Conservation (phyloP, 2,329 filamentous ascomycete species). For the Furcasterigmium sp. region DNA sequence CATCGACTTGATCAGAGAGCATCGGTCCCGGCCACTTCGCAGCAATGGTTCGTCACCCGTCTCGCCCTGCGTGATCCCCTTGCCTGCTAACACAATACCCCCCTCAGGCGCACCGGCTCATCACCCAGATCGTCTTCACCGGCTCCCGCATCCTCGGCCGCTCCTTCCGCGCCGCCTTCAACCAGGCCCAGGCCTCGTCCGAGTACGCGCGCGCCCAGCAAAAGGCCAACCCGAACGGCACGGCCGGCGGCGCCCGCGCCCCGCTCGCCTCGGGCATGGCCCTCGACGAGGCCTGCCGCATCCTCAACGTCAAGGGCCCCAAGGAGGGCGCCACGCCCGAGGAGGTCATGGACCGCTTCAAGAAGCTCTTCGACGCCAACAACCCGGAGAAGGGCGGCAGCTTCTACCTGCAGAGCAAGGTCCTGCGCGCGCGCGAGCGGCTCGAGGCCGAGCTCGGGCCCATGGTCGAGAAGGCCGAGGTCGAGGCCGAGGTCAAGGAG, state of each 20-base stretch:
- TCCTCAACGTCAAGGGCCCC: slow-evolving; percentile 91
- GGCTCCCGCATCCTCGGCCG: slow-evolving; percentile 88
- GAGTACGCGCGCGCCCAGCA: slow-evolving; percentile 72
- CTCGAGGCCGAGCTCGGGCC: slow-evolving; percentile 82
- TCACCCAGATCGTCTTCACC: slow-evolving; percentile 88
- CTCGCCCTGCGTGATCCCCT: not conserved
- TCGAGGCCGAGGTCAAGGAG: slow-evolving; percentile 73
- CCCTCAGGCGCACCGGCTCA: slow-evolving; percentile 38
- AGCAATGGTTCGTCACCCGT: slow-evolving; percentile 10
- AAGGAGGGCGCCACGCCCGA: slow-evolving; percentile 73
- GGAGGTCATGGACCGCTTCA: slow-evolving; percentile 80
- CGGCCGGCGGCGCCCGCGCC: slow-evolving; percentile 45
- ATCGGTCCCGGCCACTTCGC: not conserved
- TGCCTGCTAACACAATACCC: not conserved
- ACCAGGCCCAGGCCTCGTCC: slow-evolving; percentile 84
- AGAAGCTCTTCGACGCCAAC: slow-evolving; percentile 90
- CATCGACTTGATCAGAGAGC: not conserved
- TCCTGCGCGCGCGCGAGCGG: slow-evolving; percentile 83
- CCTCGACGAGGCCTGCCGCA: slow-evolving; percentile 94
- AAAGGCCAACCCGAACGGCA: slow-evolving; percentile 45
- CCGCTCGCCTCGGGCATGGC: slow-evolving; percentile 67
- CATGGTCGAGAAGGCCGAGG: slow-evolving; percentile 62
- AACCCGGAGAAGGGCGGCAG: slow-evolving; percentile 93
- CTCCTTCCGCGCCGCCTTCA: slow-evolving; percentile 90
- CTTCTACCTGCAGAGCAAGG: slow-evolving; percentile 98